Percentiles rank a stretch among this genome's conserved stretches.
phyloP scores from a whole-genome alignment of 139 green algal genomes.

The Chlamydomonas asymmetrica region DNA sequence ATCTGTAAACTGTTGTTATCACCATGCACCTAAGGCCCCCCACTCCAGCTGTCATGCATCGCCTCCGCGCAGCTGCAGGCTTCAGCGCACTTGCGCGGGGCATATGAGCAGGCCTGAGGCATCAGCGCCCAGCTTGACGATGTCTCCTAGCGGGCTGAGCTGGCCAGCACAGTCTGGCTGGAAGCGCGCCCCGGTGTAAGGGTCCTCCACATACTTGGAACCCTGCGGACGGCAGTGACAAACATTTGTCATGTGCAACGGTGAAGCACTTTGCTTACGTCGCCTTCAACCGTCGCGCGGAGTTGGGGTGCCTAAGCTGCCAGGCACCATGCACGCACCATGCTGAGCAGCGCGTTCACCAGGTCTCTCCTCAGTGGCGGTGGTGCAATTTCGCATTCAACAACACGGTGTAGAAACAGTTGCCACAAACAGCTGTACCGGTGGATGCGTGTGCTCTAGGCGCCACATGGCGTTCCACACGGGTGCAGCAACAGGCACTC shows the following conservation, averaged over 20 bases:
- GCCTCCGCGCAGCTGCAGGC: no score
- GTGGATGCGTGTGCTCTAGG: no score
- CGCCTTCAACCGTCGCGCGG: background rate
- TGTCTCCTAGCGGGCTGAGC: conserved; percentile 83
- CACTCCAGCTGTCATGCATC: no score
- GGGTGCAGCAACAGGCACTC: background rate
- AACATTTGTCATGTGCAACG: background rate
- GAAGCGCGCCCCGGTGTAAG: conserved; percentile 90
- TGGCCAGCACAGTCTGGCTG: conserved; percentile 80
- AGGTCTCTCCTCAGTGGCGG: no score
- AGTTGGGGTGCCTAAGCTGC: background rate
- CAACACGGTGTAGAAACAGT: no score
- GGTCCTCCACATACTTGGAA: conserved; percentile 72
- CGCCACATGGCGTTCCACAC: no score
- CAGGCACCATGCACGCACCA: background rate
- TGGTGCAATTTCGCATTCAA: no score
- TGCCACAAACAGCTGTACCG: no score
- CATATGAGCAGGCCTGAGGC: conserved; percentile 83
- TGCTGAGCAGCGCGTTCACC: no score
- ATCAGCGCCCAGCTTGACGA: conserved; percentile 85
- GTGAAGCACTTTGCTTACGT: background rate
- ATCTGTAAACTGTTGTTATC: no score
- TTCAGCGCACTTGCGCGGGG: conserved; percentile 50
- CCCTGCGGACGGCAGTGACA: conserved; percentile 8
- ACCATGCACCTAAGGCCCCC: no score